These are phyloP conservation scores for Pseudomonodictys pantanalensis DNA, from an alignment of 495 filamentous ascomycete genomes.

Conservation along the genomic window DNA sequence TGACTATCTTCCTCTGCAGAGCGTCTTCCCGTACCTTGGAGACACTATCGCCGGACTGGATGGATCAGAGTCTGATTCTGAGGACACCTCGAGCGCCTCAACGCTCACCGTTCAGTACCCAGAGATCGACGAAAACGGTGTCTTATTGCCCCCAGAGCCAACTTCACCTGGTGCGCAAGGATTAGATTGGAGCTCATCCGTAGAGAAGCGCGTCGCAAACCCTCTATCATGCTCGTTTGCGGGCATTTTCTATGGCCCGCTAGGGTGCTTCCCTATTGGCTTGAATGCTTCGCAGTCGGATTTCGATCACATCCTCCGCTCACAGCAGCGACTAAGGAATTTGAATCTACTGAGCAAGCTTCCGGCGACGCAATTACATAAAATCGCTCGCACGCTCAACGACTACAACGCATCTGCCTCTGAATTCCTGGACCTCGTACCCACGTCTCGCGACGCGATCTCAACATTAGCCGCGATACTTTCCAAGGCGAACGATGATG, in stretches of 20 bases:
- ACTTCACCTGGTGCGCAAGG: neutral
- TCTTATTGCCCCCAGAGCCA: constrained; percentile 11
- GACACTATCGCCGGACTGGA: constrained; percentile 25
- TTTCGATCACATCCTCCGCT: constrained; percentile 51
- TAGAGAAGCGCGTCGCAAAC: constrained; percentile 40
- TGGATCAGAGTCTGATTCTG: constrained; percentile 17
- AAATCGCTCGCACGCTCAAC: constrained; percentile 8
- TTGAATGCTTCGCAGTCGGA: constrained; percentile 45
- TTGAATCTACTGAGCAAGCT: constrained; percentile 51
- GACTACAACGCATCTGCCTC: constrained; percentile 9
- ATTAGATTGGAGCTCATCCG: constrained; percentile 28
- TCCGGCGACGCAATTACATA: constrained; percentile 29
- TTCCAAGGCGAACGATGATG: constrained; percentile 12
- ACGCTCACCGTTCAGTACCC: constrained; percentile 31
- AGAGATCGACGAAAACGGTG: constrained; percentile 32
- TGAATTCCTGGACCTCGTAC: constrained; percentile 9
- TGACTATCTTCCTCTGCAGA: constrained; percentile 20
- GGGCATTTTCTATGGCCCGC: constrained; percentile 46
- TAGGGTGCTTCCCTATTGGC: constrained; percentile 60
- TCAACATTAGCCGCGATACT: constrained; percentile 9
- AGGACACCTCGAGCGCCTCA: constrained; percentile 19
- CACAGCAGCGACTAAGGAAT: constrained; percentile 49
- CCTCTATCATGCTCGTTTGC: constrained; percentile 52
- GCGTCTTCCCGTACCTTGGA: constrained; percentile 22
- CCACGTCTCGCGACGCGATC: constrained; percentile 18